Evolutionary conservation across 2,329 filamentous ascomycete species (phyloP).

Genomic region (Dactylellina parvicollis): DNA sequence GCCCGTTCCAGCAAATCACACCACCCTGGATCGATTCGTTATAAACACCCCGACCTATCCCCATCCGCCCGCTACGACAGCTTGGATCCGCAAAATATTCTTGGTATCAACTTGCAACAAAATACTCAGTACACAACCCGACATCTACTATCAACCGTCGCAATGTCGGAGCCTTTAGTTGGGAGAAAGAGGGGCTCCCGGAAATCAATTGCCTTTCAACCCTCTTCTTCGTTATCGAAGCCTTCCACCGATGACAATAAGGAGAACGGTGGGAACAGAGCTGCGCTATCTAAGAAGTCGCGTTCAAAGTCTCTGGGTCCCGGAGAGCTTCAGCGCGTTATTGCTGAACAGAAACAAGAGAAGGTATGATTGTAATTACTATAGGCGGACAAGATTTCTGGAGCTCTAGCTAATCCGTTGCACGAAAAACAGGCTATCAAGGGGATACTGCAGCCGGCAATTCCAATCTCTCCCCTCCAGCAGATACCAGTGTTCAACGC

Average conservation of each 20-base stretch:
- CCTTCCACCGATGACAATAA: slow-evolving; percentile 69
- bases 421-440: slow-evolving; percentile 62
- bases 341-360: slow-evolving; percentile 56
- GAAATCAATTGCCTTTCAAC: slow-evolving; percentile 52
- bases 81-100: slow-evolving; percentile 6
- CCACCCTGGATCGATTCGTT: background rate
- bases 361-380: slow-evolving; percentile 10
- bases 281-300: slow-evolving; percentile 70
- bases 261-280: slow-evolving; percentile 71
- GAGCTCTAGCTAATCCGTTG: background rate
- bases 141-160: background rate
- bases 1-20: background rate
- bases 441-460: slow-evolving; percentile 84
- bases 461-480: slow-evolving; percentile 70
- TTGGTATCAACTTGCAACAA: background rate
- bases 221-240: slow-evolving; percentile 44
- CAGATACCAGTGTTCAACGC: slow-evolving; percentile 70
- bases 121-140: background rate
- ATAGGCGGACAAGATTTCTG: background rate
- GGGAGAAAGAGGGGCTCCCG: slow-evolving; percentile 46
- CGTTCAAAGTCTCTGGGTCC: slow-evolving; percentile 97
- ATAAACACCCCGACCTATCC: slow-evolving; percentile 12
- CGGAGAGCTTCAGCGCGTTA: slow-evolving; percentile 78
- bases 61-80: slow-evolving; percentile 6
- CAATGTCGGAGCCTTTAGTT: slow-evolving; percentile 20